Percentiles rank a stretch among this genome's conserved stretches.
phyloP scores from a whole-genome alignment of 2,329 filamentous ascomycete genomes.

The Trichoderma atrobrunneum region DNA sequence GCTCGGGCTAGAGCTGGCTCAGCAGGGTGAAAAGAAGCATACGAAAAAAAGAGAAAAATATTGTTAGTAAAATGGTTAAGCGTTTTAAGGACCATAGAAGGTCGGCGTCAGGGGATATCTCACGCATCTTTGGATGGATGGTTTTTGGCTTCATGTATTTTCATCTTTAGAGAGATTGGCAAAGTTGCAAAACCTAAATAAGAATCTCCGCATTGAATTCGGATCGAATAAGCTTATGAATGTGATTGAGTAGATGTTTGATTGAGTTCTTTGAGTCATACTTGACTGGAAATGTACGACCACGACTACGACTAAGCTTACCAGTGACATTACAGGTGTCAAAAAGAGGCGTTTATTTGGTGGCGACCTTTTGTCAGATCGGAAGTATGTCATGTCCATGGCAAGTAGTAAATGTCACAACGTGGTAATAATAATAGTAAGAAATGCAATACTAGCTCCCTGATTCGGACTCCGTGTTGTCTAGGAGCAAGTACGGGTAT shows the following conservation, averaged over 20 bases:
- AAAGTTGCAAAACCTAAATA: not conserved
- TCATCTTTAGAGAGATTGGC: not conserved
- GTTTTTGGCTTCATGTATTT: not conserved
- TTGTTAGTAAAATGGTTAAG: not conserved
- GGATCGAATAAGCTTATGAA: not conserved
- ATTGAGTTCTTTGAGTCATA: not conserved
- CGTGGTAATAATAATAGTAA: not conserved
- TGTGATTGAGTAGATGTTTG: not conserved
- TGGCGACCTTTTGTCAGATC: not conserved
- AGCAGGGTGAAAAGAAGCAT: not conserved
- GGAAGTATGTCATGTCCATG: not conserved
- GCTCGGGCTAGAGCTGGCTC: constrained; percentile 3
- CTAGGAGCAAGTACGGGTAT: no score
- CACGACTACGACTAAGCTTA: not conserved
- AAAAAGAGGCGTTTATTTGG: not conserved
- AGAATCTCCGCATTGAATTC: not conserved
- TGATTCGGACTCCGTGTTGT: not conserved
- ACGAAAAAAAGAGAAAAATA: not conserved
- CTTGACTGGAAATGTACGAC: not conserved
- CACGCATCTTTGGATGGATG: not conserved
- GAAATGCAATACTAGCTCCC: not conserved
- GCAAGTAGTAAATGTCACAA: not conserved
- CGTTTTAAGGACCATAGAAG: not conserved
- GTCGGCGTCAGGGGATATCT: not conserved
- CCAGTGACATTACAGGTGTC: not conserved